Conservation (phyloP, 164 flowering plant genomes). For the Magnolia changhungtana region DNA sequence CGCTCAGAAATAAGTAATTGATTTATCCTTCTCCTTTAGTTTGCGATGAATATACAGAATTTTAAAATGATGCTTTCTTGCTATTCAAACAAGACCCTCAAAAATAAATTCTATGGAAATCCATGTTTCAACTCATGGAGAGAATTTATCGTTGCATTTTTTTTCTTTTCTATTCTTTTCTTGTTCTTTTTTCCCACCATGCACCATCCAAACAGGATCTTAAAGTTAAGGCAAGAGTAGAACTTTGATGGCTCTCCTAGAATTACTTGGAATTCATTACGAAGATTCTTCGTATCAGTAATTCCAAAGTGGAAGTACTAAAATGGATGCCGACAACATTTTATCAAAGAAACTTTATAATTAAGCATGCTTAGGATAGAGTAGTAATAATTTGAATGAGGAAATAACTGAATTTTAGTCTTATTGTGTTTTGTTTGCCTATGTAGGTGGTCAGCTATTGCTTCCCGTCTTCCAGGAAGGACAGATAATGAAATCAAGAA, state of each 20-base stretch:
- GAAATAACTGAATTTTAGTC: neutral
- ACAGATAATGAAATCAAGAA: constrained; percentile 77
- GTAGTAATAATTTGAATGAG: neutral
- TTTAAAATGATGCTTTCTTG: no score
- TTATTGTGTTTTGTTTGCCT: neutral
- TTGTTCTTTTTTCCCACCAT: no score
- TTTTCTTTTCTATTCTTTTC: no score
- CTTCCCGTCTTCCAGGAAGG: constrained; percentile 63
- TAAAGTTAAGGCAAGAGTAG: no score
- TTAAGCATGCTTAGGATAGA: neutral
- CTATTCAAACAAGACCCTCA: no score
- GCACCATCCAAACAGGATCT: no score
- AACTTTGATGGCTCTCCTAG: no score
- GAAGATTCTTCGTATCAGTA: no score
- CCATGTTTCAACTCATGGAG: no score
- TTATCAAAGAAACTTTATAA: neutral
- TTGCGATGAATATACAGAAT: neutral
- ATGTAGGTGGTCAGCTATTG: constrained; percentile 70
- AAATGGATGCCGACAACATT: neutral
- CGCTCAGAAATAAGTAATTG: constrained; percentile 64
- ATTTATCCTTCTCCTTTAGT: neutral
- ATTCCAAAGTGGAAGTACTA: neutral
- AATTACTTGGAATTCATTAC: no score
- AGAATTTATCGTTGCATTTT: no score
- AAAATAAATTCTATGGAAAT: no score